Base-by-base conservation (phyloP, 176 grass and related monocot genomes). In the Zizania latifolia region DNA sequence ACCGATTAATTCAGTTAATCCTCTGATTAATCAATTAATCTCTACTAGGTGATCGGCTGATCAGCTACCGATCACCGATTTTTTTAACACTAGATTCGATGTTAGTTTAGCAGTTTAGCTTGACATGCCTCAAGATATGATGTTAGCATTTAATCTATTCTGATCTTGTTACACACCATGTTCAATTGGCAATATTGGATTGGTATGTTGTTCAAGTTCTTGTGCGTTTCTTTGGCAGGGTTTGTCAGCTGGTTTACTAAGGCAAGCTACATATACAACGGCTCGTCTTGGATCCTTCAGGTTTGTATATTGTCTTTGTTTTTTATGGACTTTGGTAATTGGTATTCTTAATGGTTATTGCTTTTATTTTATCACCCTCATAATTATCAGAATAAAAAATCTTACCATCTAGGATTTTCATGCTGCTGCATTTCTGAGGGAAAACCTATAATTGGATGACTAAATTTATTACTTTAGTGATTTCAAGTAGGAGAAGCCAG, bases 221-320 rank as follows among this genome's bases (percentile, higher is more conserved):
- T 22, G 6, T 66, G 24, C 77, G 24, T 81, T 82, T 79, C 71
- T 28, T 43, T 67, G 26, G 19, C 89, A 99, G 92, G 96, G 96
- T 76, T 66, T 99, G 60, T 99, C 96, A 50, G 96, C 96, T 1
- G 96, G 96, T 86, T 86, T 99, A 71, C 84, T 94, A 60, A 94
- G 95, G 86, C 95, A 99, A 75, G 95, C 89, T 6, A 95, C 92
- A 0, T 99, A 99, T 62, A 99, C 89, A 17, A 99, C 95, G 62
- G 95, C 92, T 59, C 87, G 95, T 73, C 80, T 99, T 72, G 95
- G 95, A 74, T 92, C 95, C 51, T 99, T 99, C 84, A 99, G 95
- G 95, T 99, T 66, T 58, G 77, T 81, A 71, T 80, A 46, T 0
- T 38, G 2, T 58, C 0, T 6, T 66, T 58, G 0, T 17, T 55